Base-by-base conservation (phyloP, 202 grass and related monocot genomes). In the Zoysia matrella region DNA sequence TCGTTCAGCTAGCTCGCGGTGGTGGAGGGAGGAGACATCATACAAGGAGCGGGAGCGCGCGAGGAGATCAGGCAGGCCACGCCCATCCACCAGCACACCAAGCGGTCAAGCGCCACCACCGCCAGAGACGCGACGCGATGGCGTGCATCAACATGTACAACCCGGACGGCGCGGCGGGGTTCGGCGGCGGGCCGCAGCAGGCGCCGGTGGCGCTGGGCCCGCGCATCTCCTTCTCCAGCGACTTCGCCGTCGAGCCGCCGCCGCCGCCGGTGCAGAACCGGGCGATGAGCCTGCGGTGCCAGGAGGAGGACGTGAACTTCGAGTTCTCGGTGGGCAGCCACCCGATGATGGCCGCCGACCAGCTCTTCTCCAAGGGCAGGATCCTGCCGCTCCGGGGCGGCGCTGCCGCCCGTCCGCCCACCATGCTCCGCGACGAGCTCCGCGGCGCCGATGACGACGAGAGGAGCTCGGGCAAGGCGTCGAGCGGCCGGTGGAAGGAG, bases 281-380 rank as follows among this genome's bases (percentile, higher is more conserved):
- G 43, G 88, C 88, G 43, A 83, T 86, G 79, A 78, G 77, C 11
- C 91, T 90, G 69, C 63, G 83, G 11, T 80, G 85, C 55, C 90
- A 92, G 48, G 88, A 92, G 74, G 84, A 88, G 47, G 90, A 99
- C 58, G 75, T 85, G 36, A 80, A 95, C 90, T 99, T 99, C 76
- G 96, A 95, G 87, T 99, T 99, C 91, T 95, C 87, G 14, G 91
- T 90, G 53, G 85, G 90, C 8, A 87, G 93, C 83, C 92, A 89
- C 77, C 88, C 87, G 50, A 99, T 95, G 22, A 30, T 30, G 22
- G 22, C 22, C 22, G 22, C 22, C 22, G 22, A 30, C 22, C 22
- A 30, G 22, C 22, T 30, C 22, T 30, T 30, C 22, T 30, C 22
- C 22, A 30, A 30, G 22, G 22, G 22, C 22, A 30, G 93, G 72